These are phyloP conservation scores for Oryza brachyantha DNA, from an alignment of 176 grass and related monocot genomes.

Conservation along the genomic window DNA sequence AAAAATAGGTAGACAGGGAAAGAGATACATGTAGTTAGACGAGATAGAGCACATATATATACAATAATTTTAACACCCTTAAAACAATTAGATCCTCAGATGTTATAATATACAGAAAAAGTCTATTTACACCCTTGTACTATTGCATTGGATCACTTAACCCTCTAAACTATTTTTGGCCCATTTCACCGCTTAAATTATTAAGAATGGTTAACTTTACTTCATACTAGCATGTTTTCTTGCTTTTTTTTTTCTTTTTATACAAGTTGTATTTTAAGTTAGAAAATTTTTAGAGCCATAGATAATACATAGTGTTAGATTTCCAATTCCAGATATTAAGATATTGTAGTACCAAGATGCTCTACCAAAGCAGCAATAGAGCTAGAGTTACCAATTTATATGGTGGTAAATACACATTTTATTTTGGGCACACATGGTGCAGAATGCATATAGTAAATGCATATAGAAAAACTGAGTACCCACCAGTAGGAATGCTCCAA, in stretches of 20 bases:
- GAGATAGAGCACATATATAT: not conserved
- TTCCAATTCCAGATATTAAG: not conserved
- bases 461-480: not conserved
- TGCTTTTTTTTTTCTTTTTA: too few relatives aligned
- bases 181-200: too few relatives aligned
- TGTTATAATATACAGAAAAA: not conserved
- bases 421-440: not conserved
- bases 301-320: not conserved
- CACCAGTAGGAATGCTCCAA: conserved; percentile 62
- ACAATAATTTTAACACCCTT: not conserved
- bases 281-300: too few relatives aligned
- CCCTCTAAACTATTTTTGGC: too few relatives aligned
- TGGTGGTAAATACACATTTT: not conserved
- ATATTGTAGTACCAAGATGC: not conserved
- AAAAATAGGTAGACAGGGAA: not conserved
- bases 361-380: not conserved
- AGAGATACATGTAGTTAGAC: not conserved
- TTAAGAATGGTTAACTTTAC: too few relatives aligned
- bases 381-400: not conserved
- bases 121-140: too few relatives aligned
- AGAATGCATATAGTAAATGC: not conserved
- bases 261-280: too few relatives aligned
- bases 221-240: too few relatives aligned
- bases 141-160: too few relatives aligned
- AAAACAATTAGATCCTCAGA: not conserved